phyloP scores from a whole-genome alignment of 495 filamentous ascomycete genomes.

The Penicillium odoratum region DNA sequence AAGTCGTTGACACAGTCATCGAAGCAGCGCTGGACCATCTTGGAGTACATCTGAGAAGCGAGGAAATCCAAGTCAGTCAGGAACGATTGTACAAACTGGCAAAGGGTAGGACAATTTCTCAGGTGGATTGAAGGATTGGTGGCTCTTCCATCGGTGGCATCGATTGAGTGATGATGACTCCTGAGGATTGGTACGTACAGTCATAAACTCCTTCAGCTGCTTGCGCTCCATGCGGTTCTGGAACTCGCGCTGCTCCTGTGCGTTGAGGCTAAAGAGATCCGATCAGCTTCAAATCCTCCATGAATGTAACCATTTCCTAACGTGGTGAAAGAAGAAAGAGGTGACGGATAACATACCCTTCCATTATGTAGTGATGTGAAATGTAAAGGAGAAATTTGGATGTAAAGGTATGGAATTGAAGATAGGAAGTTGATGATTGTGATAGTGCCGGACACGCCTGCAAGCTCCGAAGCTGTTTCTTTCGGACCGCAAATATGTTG shows the following conservation, averaged over 20 bases:
- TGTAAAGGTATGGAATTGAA: neutral
- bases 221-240: conserved; percentile 88
- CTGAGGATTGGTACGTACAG: conserved; percentile 53
- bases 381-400: conserved; percentile 1
- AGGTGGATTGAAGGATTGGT: neutral
- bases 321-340: neutral
- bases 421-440: conserved; percentile 3
- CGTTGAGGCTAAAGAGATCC: conserved; percentile 57
- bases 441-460: conserved; percentile 18
- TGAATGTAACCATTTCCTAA: neutral
- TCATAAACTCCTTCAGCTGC: conserved; percentile 99
- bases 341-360: conserved; percentile 35
- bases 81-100: neutral
- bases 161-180: neutral
- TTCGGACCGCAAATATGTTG: conserved; percentile 22
- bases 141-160: neutral
- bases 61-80: neutral
- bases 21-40: conserved; percentile 94
- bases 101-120: neutral
- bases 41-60: conserved; percentile 81
- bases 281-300: conserved; percentile 1
- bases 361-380: conserved; percentile 40
- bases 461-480: conserved; percentile 43
- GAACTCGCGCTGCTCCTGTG: conserved; percentile 87
- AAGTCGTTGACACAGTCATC: conserved; percentile 97